Evolutionary conservation across 2,329 filamentous ascomycete genomes (phyloP), one percentile per base, ranked within the genome.

Genomic region (Microdochium paspali): DNA sequence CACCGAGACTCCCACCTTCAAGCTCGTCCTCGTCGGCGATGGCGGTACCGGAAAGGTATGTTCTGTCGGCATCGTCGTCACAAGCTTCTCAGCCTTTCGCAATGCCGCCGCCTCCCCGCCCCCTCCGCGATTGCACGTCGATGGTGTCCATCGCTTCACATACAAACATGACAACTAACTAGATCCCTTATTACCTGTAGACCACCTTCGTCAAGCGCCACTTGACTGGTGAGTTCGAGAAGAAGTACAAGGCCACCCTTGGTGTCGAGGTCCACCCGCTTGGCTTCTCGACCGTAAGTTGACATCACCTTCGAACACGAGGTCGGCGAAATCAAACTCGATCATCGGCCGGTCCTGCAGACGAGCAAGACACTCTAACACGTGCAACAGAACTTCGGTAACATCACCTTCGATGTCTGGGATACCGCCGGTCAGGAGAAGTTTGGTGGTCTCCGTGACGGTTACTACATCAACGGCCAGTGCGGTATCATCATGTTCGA

Each of bases 401-500:
- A 83, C 64, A 96, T 98, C 66, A 89, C 94, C 77, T 98, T 98
- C 77, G 91, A 98, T 70, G 93, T 97, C 61, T 98, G 91, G 91
- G 91, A 98, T 71, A 98, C 91, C 55, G 91, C 91, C 61, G 91
- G 91, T 62, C 91, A 98, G 76, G 91, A 98, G 81, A 98, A 97
- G 83, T 98, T 98, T 59, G 91, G 91, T 73, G 91, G 91, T 80
- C 89, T 98, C 65, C 88, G 91, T 77, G 91, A 98, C 74, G 91
- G 91, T 61, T 98, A 98, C 84, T 98, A 98, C 80, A 98, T 98
- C 82, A 96, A 96, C 78, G 91, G 91, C 66, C 91, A 97, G 77
- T 97, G 91, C 73, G 91, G 93, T 77, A 96, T 98, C 79, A 97
- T 98, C 84, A 98, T 98, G 91, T 98, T 98, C 73, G 91, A 98